Conservation (phyloP, 805 yeast species). For the Teunomyces gatunensis region DNA sequence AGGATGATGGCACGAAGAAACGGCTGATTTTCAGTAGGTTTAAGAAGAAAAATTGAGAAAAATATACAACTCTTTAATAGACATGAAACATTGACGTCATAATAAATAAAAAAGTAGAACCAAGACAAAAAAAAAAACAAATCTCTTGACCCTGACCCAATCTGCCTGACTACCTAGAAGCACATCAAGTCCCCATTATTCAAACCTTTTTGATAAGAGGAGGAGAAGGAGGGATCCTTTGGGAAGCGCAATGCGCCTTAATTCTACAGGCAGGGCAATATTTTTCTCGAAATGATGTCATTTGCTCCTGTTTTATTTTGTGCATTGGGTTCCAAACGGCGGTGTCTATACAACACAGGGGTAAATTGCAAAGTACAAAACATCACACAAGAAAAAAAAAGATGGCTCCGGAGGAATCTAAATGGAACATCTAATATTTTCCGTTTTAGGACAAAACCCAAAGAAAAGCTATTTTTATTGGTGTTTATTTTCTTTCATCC, state of each 20-base stretch:
- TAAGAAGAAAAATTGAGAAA: constrained; percentile 3
- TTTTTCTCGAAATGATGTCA: background rate
- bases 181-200: too few relatives aligned
- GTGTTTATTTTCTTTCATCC: background rate
- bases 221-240: too few relatives aligned
- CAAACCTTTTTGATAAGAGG: too few relatives aligned
- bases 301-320: background rate
- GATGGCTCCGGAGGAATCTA: background rate
- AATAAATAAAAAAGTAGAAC: background rate
- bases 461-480: background rate
- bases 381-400: background rate
- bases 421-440: background rate
- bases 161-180: too few relatives aligned
- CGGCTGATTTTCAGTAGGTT: constrained; percentile 7
- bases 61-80: background rate
- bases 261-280: too few relatives aligned
- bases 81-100: background rate
- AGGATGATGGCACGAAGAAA: background rate
- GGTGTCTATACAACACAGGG: background rate
- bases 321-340: background rate
- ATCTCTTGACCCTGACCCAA: too few relatives aligned
- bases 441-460: background rate
- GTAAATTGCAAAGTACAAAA: background rate
- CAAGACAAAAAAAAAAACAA: background rate
- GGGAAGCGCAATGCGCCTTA: too few relatives aligned